Percentiles rank a stretch among this genome's conserved stretches.
phyloP scores from a whole-genome alignment of 2,329 filamentous ascomycete species.

The Celoporthe dispersa region DNA sequence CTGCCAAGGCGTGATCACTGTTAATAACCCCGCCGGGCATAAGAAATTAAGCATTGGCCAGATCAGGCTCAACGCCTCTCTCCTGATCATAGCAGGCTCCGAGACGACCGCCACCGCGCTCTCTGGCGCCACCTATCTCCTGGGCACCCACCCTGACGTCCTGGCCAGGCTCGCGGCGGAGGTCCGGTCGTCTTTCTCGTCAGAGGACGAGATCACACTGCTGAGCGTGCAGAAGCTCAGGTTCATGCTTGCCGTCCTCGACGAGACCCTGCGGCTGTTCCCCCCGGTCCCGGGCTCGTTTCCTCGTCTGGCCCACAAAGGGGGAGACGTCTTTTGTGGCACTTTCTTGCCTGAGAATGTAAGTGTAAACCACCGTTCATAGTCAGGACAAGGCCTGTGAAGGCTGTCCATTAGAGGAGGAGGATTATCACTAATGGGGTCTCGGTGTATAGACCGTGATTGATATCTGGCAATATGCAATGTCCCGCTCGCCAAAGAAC shows the following conservation, averaged over 20 bases:
- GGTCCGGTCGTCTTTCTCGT: conserved; percentile 43
- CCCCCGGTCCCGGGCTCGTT: conserved; percentile 34
- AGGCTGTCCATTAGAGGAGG: background rate
- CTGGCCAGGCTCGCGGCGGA: conserved; percentile 45
- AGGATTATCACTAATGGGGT: background rate
- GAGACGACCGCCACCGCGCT: conserved; percentile 55
- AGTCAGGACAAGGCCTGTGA: background rate
- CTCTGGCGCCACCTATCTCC: conserved; percentile 41
- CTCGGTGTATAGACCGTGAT: conserved; percentile 44
- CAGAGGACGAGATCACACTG: conserved; percentile 38
- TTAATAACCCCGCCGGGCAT: too few species aligned
- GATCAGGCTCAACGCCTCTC: conserved; percentile 29
- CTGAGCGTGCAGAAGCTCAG: conserved; percentile 32
- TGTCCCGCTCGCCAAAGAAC: conserved; percentile 45
- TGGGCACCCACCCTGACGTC: conserved; percentile 43
- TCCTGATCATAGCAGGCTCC: conserved; percentile 49
- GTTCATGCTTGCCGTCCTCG: conserved; percentile 39
- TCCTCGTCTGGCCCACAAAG: conserved; percentile 32
- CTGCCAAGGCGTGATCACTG: background rate
- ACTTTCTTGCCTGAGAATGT: conserved; percentile 39
- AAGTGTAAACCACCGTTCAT: conserved; percentile 30
- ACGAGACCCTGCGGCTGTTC: conserved; percentile 39
- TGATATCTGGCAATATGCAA: conserved; percentile 47
- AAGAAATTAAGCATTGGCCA: conserved; percentile 26
- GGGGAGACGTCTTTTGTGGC: conserved; percentile 39